Evolutionary conservation across 495 filamentous ascomycete species (phyloP).

Genomic region (Emericellopsis terricola): DNA sequence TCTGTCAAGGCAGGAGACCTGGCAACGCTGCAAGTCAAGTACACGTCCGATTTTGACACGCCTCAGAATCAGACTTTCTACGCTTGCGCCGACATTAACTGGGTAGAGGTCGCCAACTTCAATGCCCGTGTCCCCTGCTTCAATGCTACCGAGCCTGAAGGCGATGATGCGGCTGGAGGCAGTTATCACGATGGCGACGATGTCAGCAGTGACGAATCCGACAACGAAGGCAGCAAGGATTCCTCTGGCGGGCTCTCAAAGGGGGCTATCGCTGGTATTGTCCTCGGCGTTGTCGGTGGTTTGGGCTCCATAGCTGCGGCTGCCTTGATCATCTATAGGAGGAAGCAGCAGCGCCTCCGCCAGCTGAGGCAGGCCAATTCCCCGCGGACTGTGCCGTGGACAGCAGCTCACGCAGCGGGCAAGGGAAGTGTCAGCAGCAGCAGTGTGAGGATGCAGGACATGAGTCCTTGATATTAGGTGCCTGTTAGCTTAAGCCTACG

Average conservation of each 20-base stretch:
- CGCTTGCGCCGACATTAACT: constrained; percentile 32
- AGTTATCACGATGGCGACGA: constrained; percentile 3
- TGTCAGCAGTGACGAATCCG: not conserved
- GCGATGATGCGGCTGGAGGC: constrained; percentile 5
- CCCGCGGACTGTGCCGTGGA: not conserved
- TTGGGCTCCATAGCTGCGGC: constrained; percentile 5
- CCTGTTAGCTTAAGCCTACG: too few species aligned
- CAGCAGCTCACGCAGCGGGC: not conserved
- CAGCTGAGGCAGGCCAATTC: constrained; percentile 5
- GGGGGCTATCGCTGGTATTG: constrained; percentile 27
- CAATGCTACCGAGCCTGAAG: constrained; percentile 20
- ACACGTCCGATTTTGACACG: constrained; percentile 24
- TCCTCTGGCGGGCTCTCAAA: not conserved
- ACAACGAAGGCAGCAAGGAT: constrained; percentile 2
- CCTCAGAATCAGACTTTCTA: constrained; percentile 31
- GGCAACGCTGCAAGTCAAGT: constrained; percentile 32
- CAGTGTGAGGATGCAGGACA: not conserved
- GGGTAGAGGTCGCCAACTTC: constrained; percentile 17
- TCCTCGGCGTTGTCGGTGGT: constrained; percentile 21
- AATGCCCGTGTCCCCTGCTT: constrained; percentile 23
- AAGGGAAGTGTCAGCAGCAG: not conserved
- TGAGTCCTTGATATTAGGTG: too few species aligned
- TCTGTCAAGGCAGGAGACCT: constrained; percentile 13
- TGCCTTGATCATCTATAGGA: constrained; percentile 7
- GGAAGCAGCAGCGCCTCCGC: constrained; percentile 6